phyloP scores from a whole-genome alignment of 2,329 filamentous ascomycete genomes.

The Furcasterigmium sp. region DNA sequence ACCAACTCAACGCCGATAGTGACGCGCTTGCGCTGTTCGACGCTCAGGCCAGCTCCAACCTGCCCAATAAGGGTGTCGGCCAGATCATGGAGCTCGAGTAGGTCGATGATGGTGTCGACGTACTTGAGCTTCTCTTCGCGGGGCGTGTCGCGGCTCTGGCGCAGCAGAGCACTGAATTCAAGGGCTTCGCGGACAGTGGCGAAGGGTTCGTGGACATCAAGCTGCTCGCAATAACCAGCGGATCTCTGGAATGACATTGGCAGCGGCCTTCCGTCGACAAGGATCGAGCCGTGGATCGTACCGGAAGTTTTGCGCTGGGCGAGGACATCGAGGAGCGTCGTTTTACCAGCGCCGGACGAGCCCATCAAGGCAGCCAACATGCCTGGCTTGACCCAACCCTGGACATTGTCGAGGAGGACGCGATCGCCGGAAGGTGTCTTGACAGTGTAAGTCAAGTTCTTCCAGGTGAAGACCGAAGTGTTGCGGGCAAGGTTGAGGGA shows the following conservation, averaged over 20 bases:
- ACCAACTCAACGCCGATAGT: slow-evolving; percentile 67
- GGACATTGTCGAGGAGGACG: slow-evolving; percentile 55
- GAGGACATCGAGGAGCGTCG: slow-evolving; percentile 55
- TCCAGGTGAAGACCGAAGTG: slow-evolving; percentile 7
- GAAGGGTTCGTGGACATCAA: slow-evolving; percentile 41
- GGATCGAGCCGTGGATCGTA: slow-evolving; percentile 13
- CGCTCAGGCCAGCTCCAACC: slow-evolving; percentile 38
- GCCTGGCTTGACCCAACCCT: slow-evolving; percentile 67
- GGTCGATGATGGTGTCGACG: slow-evolving; percentile 59
- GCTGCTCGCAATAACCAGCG: slow-evolving; percentile 15
- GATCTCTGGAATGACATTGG: slow-evolving; percentile 5
- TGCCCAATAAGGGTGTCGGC: slow-evolving; percentile 54
- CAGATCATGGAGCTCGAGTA: slow-evolving; percentile 59
- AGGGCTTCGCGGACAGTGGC: slow-evolving; percentile 63
- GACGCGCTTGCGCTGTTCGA: slow-evolving; percentile 55
- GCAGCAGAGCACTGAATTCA: slow-evolving; percentile 59
- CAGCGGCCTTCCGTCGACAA: slow-evolving; percentile 6
- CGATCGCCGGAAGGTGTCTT: slow-evolving; percentile 37
- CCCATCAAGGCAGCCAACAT: slow-evolving; percentile 59
- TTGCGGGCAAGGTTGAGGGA: slow-evolving; percentile 10
- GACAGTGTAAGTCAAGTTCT: slow-evolving; percentile 6
- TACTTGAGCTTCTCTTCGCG: slow-evolving; percentile 59
- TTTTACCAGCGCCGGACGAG: slow-evolving; percentile 22
- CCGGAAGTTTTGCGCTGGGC: slow-evolving; percentile 49
- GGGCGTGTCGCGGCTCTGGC: slow-evolving; percentile 50